These are phyloP conservation scores for Talaromyces sp. DNA, from an alignment of 2,329 filamentous ascomycete species.

Conservation along the genomic window DNA sequence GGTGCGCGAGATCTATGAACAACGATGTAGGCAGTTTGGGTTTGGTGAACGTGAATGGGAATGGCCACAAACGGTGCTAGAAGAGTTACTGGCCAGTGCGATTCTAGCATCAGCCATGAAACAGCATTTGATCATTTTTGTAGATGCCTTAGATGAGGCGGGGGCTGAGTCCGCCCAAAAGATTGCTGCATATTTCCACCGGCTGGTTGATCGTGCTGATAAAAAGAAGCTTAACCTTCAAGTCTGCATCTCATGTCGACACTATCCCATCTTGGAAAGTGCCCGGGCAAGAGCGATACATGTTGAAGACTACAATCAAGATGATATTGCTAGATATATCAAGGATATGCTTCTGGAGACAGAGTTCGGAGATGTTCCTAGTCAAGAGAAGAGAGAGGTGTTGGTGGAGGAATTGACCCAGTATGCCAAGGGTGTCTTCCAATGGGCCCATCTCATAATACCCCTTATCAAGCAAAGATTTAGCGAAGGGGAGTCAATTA, in stretches of 20 bases:
- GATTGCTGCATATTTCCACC: slow-evolving; percentile 8
- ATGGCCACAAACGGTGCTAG: slow-evolving; percentile 2
- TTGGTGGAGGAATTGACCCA: slow-evolving; percentile 2
- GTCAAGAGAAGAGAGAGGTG: background rate
- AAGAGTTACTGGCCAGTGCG: slow-evolving; percentile 4
- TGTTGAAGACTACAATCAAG: slow-evolving; percentile 12
- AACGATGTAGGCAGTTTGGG: slow-evolving; percentile 10
- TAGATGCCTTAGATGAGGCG: slow-evolving; percentile 5
- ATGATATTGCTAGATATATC: slow-evolving; percentile 7
- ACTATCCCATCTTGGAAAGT: slow-evolving; percentile 14
- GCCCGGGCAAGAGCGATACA: slow-evolving; percentile 3
- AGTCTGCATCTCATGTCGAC: slow-evolving; percentile 19
- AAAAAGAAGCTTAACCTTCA: background rate
- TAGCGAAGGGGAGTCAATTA: slow-evolving; percentile 9
- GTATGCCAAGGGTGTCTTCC: slow-evolving; percentile 12
- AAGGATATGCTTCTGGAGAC: slow-evolving; percentile 1
- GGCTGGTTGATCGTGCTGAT: background rate
- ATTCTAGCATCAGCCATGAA: background rate
- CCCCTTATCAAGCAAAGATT: slow-evolving; percentile 7
- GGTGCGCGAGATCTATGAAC: slow-evolving; percentile 6
- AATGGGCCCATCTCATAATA: slow-evolving; percentile 13
- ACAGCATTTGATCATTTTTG: slow-evolving; percentile 8
- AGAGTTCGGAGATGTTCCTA: background rate
- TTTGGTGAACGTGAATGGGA: slow-evolving; percentile 3
- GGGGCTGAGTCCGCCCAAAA: slow-evolving; percentile 2